These are phyloP conservation scores for Eucalyptus virginea DNA, from an alignment of 345 rosid species.

Conservation along the genomic window DNA sequence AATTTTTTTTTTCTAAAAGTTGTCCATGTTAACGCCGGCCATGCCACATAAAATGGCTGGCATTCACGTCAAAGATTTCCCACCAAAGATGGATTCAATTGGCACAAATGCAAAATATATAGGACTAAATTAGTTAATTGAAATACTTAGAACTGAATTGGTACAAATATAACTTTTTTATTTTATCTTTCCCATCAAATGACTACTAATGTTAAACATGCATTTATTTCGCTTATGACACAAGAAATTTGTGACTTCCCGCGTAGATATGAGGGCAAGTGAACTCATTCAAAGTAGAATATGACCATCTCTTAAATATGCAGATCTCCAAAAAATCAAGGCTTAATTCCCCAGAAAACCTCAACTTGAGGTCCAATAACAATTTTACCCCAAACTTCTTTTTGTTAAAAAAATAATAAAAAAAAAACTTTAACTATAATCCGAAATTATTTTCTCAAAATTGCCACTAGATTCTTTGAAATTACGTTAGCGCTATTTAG, in stretches of 20 bases:
- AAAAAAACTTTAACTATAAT: background rate
- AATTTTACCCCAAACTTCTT: background rate
- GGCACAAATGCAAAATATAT: background rate
- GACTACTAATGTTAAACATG: background rate
- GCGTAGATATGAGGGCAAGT: background rate
- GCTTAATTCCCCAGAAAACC: background rate
- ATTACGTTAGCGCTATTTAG: background rate
- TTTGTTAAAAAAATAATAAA: background rate
- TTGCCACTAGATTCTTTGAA: background rate
- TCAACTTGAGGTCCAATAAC: background rate
- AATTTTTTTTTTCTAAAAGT: too few relatives aligned
- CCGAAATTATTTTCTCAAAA: background rate
- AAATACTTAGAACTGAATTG: too few relatives aligned
- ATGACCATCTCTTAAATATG: background rate
- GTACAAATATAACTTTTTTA: too few relatives aligned
- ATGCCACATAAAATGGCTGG: background rate
- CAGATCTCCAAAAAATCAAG: background rate
- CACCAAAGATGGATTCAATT: background rate
- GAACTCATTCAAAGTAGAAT: background rate
- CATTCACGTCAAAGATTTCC: too few relatives aligned
- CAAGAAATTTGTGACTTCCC: background rate
- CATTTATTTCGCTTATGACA: background rate
- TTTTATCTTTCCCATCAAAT: background rate
- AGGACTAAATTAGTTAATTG: too few relatives aligned
- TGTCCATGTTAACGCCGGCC: fast-evolving